Evolutionary conservation across 2,329 filamentous ascomycete genomes (phyloP).

Genomic region (Xylariaceae sp.): DNA sequence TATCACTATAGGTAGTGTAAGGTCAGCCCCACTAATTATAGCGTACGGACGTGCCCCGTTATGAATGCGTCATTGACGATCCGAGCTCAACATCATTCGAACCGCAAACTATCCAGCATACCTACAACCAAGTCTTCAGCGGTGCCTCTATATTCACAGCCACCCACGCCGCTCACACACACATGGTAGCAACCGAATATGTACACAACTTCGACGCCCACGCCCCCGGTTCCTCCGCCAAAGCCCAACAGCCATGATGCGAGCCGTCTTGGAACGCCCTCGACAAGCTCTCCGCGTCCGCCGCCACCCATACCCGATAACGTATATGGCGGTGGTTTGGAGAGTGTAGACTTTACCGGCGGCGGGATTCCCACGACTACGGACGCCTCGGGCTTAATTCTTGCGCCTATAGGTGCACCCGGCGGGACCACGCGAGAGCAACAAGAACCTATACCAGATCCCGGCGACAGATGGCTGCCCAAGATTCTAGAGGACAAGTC

Average conservation of each 20-base stretch:
- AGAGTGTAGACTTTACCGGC: conserved; percentile 23
- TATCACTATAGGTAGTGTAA: too few species aligned
- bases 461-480: conserved; percentile 74
- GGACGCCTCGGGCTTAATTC: conserved; percentile 33
- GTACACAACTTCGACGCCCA: conserved; percentile 44
- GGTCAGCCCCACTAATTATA: too few species aligned
- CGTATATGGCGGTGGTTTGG: conserved; percentile 21
- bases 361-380: conserved; percentile 22
- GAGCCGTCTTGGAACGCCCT: conserved; percentile 63
- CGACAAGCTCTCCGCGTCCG: conserved; percentile 43
- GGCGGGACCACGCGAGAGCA: conserved; percentile 11
- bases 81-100: neutral
- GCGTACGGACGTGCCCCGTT: neutral
- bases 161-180: neutral
- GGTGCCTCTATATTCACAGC: neutral
- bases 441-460: conserved; percentile 46
- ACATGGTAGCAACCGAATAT: neutral
- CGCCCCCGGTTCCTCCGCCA: conserved; percentile 66
- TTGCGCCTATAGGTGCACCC: conserved; percentile 19
- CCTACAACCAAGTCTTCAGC: neutral
- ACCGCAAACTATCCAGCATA: neutral
- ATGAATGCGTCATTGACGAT: neutral
- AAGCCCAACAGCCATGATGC: conserved; percentile 67
- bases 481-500: conserved; percentile 73
- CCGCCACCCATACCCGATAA: conserved; percentile 38